A percentile compares a stretch with the other conserved stretches of the same genome.
Evolutionary conservation across 306 rosid genomes (phyloP).

Genomic region (Ziziphus jujuba): DNA sequence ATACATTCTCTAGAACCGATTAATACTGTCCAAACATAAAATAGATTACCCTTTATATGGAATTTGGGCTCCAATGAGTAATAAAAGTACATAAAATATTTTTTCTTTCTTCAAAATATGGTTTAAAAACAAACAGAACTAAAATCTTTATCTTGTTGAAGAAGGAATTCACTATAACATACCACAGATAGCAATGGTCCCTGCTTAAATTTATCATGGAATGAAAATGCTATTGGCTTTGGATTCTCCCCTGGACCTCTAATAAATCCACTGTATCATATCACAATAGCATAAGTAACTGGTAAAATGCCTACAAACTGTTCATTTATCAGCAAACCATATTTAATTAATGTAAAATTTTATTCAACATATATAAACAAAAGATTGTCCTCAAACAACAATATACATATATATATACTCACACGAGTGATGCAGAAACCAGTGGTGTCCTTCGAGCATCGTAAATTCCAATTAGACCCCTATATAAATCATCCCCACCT

Average conservation of each 20-base stretch:
- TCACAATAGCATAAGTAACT: constrained; percentile 8
- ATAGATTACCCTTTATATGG: no score
- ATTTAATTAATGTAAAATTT: constrained; percentile 1
- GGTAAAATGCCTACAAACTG: not conserved
- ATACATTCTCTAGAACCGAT: no score
- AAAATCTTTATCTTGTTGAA: not conserved
- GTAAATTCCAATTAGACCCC: constrained; percentile 83
- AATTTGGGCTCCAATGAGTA: no score
- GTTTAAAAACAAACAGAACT: no score
- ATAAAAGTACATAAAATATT: no score
- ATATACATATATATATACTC: constrained; percentile 35
- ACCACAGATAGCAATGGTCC: constrained; percentile 97
- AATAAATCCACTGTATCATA: constrained; percentile 72
- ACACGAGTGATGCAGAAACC: constrained; percentile 77
- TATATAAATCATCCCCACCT: constrained; percentile 68
- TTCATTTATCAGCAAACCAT: constrained; percentile 5
- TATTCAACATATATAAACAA: not conserved
- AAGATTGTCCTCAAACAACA: not conserved
- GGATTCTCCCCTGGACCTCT: constrained; percentile 96
- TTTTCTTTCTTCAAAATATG: no score
- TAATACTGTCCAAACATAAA: no score
- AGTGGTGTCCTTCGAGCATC: constrained; percentile 79
- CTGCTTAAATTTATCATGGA: constrained; percentile 81
- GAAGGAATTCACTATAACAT: constrained; percentile 25
- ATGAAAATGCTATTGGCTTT: constrained; percentile 73